Conservation (phyloP, 108 stramenopile genomes). For the Parmales sp. region DNA sequence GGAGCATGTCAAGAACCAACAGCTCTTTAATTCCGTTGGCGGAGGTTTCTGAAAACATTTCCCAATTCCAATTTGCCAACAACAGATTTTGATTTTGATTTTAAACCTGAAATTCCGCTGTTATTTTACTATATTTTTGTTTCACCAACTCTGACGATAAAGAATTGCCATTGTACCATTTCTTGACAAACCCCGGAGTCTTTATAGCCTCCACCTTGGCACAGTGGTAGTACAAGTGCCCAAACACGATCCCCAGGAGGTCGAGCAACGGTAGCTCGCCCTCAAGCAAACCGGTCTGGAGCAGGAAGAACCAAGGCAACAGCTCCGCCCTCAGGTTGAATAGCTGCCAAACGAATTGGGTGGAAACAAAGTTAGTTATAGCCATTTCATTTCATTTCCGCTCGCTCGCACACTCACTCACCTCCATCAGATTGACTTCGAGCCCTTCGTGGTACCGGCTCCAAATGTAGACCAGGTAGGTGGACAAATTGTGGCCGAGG, state of each 20-base stretch:
- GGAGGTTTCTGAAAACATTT: too few species aligned
- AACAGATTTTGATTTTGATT: background rate
- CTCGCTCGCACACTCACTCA: slow-evolving; percentile 15
- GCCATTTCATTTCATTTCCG: background rate
- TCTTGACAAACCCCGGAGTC: slow-evolving; percentile 50
- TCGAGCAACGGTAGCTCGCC: slow-evolving; percentile 81
- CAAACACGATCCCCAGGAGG: slow-evolving; percentile 87
- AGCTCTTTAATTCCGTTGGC: too few species aligned
- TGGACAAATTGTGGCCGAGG: slow-evolving; percentile 84
- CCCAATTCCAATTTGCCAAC: too few species aligned
- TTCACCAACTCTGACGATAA: slow-evolving; percentile 36
- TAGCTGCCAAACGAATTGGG: background rate
- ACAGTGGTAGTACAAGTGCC: slow-evolving; percentile 82
- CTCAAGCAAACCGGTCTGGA: slow-evolving; percentile 84
- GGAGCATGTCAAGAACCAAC: too few species aligned
- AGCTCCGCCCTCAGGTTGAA: slow-evolving; percentile 70
- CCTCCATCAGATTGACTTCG: slow-evolving; percentile 84
- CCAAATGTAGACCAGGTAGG: slow-evolving; percentile 92
- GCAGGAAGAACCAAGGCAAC: slow-evolving; percentile 71
- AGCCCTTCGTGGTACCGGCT: slow-evolving; percentile 84
- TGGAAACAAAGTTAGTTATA: background rate
- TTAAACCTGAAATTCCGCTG: slow-evolving; percentile 61
- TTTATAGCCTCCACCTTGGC: slow-evolving; percentile 49
- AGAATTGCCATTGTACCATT: slow-evolving; percentile 62
- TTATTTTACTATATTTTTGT: slow-evolving; percentile 62